Base-by-base conservation (phyloP, 768 basidiomycete species). In the Boletus rubropictus region DNA sequence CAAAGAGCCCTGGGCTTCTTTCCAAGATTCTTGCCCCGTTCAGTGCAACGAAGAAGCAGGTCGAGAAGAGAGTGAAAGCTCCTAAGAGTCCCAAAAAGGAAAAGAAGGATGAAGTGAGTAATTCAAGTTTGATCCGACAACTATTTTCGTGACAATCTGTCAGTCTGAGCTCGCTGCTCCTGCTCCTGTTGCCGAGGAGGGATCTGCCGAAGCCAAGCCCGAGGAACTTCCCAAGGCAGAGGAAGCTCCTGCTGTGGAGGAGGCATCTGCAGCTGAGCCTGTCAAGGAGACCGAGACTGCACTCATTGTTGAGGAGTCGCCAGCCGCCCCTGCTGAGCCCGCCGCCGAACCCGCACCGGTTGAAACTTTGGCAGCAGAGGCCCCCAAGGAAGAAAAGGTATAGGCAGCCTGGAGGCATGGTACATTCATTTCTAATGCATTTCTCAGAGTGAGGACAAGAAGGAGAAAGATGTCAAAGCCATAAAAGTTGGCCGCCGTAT, bases 21-120 rank as follows among this genome's bases (percentile, higher is more conserved):
- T 64, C 81, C 57, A 92, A 86, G 70, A 71, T 94, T 52, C 81
- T 94, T 49, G 81, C 82, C 24, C 78, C 85, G 34, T 83, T 91
- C 78, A 89, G 87, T 73, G 66, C 66, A 35, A 60, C 63, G 42
- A 74, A 70, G 67, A 64, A 63, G 52, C 76, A 74, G 65, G 72
- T 68, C 46, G 80, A 82, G 56, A 87, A 76, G 70, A 73, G 67
- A 53, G 75, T 76, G 66, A 76, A 69, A 53, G 75, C 73, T 60
- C 77, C 83, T 62, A 88, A 79, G 80, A 84, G 80, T 67, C 81
- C 83, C 29, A 87, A 86, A 77, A 86, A 85, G 71, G 80, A 83
- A 65, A 86, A 86, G 74, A 84, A 86, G 72, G 81, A 84, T 11
- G 80, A 80, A 72, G 81, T 79, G 49, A 46, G 68, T 61, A n/a